A percentile compares a stretch with the other conserved stretches of the same genome.
Conservation (phyloP, 768 basidiomycete species). For the Lactarius sp. region DNA sequence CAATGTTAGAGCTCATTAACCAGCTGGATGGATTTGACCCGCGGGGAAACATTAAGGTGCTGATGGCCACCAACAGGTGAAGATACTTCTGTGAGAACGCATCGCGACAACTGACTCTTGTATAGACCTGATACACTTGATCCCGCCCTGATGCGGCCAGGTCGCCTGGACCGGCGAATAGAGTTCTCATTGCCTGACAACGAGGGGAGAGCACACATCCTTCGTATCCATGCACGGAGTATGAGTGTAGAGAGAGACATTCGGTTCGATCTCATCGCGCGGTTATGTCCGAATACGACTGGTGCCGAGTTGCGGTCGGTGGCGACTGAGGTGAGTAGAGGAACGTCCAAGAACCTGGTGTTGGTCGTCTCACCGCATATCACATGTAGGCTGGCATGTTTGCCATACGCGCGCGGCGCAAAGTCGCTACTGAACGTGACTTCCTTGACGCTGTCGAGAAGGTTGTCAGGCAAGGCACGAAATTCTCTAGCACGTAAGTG, state of each 20-base stretch:
- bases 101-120: constrained; percentile 9
- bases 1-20: constrained; percentile 98
- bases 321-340: constrained; percentile 77
- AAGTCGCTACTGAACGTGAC: constrained; percentile 95
- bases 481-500: constrained; percentile 94
- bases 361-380: constrained; percentile 13
- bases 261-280: constrained; percentile 94
- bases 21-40: constrained; percentile 98
- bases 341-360: not conserved
- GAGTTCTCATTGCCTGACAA: constrained; percentile 94
- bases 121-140: constrained; percentile 96
- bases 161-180: constrained; percentile 93
- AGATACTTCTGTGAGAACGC: constrained; percentile 26
- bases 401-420: constrained; percentile 92
- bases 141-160: constrained; percentile 92
- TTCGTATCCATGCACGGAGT: constrained; percentile 94
- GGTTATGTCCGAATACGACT: constrained; percentile 95
- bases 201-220: constrained; percentile 94
- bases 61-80: constrained; percentile 98
- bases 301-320: constrained; percentile 98
- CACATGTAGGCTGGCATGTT: constrained; percentile 91
- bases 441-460: constrained; percentile 98
- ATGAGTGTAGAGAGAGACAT: constrained; percentile 98
- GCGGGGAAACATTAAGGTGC: constrained; percentile 98
- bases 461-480: constrained; percentile 94